Conservation (phyloP, 345 rosid species). For the Citrus hindsii region DNA sequence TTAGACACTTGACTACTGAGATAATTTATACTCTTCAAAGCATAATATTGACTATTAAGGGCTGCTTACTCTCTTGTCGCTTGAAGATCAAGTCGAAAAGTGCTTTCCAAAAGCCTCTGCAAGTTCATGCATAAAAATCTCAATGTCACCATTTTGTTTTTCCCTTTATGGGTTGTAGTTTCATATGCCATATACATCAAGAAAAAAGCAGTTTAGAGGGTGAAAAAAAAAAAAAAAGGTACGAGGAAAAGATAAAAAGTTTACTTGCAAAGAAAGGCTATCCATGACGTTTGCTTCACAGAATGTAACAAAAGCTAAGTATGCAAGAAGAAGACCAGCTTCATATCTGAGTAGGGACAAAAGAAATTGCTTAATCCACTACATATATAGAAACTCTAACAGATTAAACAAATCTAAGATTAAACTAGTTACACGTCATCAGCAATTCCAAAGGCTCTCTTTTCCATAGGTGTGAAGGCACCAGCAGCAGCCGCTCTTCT, state of each 20-base stretch:
- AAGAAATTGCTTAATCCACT: constrained; percentile 7
- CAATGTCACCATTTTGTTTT: background rate
- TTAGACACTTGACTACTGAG: background rate
- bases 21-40: background rate
- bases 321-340: constrained; percentile 93
- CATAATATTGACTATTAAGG: background rate
- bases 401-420: constrained; percentile 4
- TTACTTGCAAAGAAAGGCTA: constrained; percentile 84
- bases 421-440: constrained; percentile 71
- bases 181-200: background rate
- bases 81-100: constrained; percentile 82
- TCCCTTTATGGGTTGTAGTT: background rate
- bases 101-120: constrained; percentile 92
- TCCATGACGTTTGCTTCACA: constrained; percentile 83
- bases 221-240: too few relatives aligned
- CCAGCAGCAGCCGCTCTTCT: constrained; percentile 86
- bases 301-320: constrained; percentile 92
- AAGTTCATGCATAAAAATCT: constrained; percentile 18
- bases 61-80: constrained; percentile 85
- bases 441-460: constrained; percentile 86
- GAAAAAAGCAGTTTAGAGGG: too few relatives aligned
- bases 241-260: constrained; percentile 1
- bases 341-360: constrained; percentile 57
- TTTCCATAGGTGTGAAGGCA: constrained; percentile 70
- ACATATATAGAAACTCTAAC: background rate